A percentile compares a stretch with the other conserved stretches of the same genome.
These are phyloP conservation scores for Dittrichia graveolens DNA, from an alignment of 129 eudicot species.

Conservation along the genomic window DNA sequence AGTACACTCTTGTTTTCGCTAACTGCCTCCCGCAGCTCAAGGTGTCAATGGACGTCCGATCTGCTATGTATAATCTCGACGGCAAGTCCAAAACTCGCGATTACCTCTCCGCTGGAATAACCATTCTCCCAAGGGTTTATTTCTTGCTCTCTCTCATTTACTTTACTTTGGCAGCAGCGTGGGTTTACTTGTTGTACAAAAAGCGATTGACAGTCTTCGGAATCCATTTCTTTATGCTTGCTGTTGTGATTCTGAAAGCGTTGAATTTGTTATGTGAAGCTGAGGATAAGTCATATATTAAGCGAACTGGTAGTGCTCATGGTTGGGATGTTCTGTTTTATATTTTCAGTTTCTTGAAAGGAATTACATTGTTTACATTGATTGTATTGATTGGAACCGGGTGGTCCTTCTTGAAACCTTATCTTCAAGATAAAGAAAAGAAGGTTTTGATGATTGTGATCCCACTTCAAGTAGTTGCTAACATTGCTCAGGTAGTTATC, in stretches of 20 bases:
- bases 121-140: conserved; percentile 59
- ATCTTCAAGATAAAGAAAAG: conserved; percentile 79
- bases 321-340: conserved; percentile 94
- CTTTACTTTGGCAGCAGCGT: conserved; percentile 34
- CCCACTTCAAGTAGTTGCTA: conserved; percentile 77
- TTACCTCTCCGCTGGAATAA: conserved; percentile 73
- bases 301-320: conserved; percentile 74
- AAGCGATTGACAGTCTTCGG: conserved; percentile 52
- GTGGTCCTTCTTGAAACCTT: conserved; percentile 88
- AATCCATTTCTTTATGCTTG: conserved; percentile 87
- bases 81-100: conserved; percentile 47
- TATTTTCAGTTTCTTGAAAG: conserved; percentile 73
- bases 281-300: conserved; percentile 73
- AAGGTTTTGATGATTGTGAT: conserved; percentile 90
- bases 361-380: conserved; percentile 66
- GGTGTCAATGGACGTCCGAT: conserved; percentile 65
- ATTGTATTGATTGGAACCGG: conserved; percentile 90
- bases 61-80: conserved; percentile 77
- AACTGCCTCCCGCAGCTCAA: conserved; percentile 53
- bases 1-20: conserved; percentile 67
- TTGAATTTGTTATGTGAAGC: conserved; percentile 80
- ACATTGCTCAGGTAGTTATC: conserved; percentile 75
- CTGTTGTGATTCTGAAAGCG: conserved; percentile 67
- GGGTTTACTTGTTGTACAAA: conserved; percentile 60
- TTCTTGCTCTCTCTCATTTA: conserved; percentile 58